Evolutionary conservation across 1,139 yeast species (phyloP).

Genomic region (Pichia sp.): DNA sequence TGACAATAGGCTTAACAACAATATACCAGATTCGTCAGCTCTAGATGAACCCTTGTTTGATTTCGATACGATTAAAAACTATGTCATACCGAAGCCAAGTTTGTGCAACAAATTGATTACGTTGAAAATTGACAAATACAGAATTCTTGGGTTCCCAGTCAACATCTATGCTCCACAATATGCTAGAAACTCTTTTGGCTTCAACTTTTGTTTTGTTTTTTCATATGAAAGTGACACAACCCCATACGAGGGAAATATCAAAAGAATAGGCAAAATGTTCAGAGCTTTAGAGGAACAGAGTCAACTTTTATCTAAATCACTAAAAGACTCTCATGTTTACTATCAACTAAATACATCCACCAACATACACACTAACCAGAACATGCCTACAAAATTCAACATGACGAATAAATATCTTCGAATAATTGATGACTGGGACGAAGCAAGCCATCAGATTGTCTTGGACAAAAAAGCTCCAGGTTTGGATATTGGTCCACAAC

Average conservation of each 20-base stretch:
- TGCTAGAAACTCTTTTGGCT: slow-evolving; percentile 85
- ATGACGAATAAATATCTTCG: slow-evolving; percentile 28
- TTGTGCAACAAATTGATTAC: slow-evolving; percentile 79
- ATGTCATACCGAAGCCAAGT: slow-evolving; percentile 89
- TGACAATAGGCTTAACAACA: slow-evolving; percentile 17
- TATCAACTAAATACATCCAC: slow-evolving; percentile 31
- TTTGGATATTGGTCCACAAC: slow-evolving; percentile 29
- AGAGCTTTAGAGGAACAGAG: slow-evolving; percentile 87
- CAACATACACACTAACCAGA: neutral
- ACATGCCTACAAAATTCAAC: slow-evolving; percentile 14
- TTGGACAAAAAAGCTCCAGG: slow-evolving; percentile 26
- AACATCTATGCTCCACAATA: slow-evolving; percentile 70
- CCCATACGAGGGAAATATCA: slow-evolving; percentile 82
- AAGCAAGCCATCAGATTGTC: slow-evolving; percentile 24
- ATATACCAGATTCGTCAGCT: slow-evolving; percentile 32
- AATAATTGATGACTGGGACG: slow-evolving; percentile 29
- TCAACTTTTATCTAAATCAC: slow-evolving; percentile 57
- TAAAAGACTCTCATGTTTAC: slow-evolving; percentile 28
- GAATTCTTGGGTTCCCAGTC: slow-evolving; percentile 89
- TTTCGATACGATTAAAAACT: slow-evolving; percentile 83
- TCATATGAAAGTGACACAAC: slow-evolving; percentile 76
- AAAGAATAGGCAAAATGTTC: slow-evolving; percentile 84
- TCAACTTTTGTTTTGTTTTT: slow-evolving; percentile 90
- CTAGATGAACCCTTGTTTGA: slow-evolving; percentile 52
- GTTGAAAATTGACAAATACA: slow-evolving; percentile 62